Conservation (phyloP, 495 filamentous ascomycete species). For the Jackrogersella minutella region DNA sequence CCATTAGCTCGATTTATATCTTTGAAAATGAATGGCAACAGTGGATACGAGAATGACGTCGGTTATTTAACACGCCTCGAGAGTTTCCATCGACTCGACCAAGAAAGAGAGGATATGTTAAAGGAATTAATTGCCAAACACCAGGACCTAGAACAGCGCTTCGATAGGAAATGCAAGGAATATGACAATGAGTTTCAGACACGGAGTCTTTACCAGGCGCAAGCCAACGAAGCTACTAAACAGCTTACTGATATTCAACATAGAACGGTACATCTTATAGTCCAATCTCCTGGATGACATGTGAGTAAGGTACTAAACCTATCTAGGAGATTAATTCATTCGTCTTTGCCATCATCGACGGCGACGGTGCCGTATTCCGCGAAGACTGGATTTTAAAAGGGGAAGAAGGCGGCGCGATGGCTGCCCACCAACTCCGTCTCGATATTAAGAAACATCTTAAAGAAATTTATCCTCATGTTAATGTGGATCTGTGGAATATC, state of each 20-base stretch:
- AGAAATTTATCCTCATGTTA: conserved; percentile 37
- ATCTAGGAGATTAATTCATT: conserved; percentile 57
- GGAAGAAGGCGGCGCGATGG: conserved; percentile 63
- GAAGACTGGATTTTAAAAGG: conserved; percentile 61
- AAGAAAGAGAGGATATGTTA: conserved; percentile 30
- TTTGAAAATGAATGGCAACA: conserved; percentile 22
- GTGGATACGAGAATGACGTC: background rate
- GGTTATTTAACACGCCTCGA: conserved; percentile 28
- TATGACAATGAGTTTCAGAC: conserved; percentile 26
- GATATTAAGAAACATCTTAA: conserved; percentile 61
- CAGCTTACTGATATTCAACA: conserved; percentile 24
- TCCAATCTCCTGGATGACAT: background rate
- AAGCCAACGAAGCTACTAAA: conserved; percentile 23
- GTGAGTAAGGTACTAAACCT: background rate
- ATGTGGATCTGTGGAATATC: conserved; percentile 60
- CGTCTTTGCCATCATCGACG: conserved; percentile 67
- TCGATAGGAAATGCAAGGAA: conserved; percentile 28
- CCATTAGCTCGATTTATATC: background rate
- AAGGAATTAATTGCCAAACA: conserved; percentile 28
- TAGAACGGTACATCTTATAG: conserved; percentile 18
- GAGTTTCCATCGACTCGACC: conserved; percentile 16
- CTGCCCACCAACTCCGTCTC: conserved; percentile 62
- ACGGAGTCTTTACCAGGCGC: conserved; percentile 20
- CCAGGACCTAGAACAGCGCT: conserved; percentile 22
- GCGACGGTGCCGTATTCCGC: conserved; percentile 69